Evolutionary conservation across 2,329 filamentous ascomycete species (phyloP), one percentile per base, ranked within the genome.

Genomic region (Xylariaceae sp.): DNA sequence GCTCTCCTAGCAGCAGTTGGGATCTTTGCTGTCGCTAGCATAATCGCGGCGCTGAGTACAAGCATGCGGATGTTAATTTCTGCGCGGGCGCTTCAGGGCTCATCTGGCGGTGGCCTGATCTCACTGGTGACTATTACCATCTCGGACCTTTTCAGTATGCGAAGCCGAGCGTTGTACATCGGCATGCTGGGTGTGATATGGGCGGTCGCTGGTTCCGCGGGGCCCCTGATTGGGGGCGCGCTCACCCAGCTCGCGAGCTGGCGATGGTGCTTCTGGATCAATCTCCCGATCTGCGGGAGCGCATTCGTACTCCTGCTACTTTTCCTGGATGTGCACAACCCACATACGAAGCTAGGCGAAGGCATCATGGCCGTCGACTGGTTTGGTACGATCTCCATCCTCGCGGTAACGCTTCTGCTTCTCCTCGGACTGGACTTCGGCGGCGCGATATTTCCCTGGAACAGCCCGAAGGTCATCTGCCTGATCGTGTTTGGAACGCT

Each of bases 321-420:
- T 2, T 69, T 75, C 18, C 68, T 70, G 10, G 71, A 76, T 50
- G 75, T 76, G 53, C 42, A 75, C 18, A 62, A 72, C 9, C 73
- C 77, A 42, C 71, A 77, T 59, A 86, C 84, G 2, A 62, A 53
- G 48, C 29, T 65, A 18, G 16, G 54, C 47, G 62, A 65, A 3
- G 84, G 84, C 1, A 66, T 87, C 14, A 81, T 80, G 59, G 81
- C 82, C 0, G 69, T 78, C 4, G 77, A 79, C 58, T 66, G 75
- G 23, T 58, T 70, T 0, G 76, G 76, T 1, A 69, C 70, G 0
- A 61, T 73, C 26, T 67, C 74, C 29, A 64, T 79, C 9, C 70
- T 79, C 65, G 61, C 64, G 60, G 56, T 67, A 59, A 61, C 72
- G 67, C 44, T 77, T 64, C 56, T 70, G 65, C 63, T 74, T 20